These are phyloP conservation scores for Paramecium sexaurelia DNA, from an alignment of 73 alveolate species.

Conservation along the genomic window DNA sequence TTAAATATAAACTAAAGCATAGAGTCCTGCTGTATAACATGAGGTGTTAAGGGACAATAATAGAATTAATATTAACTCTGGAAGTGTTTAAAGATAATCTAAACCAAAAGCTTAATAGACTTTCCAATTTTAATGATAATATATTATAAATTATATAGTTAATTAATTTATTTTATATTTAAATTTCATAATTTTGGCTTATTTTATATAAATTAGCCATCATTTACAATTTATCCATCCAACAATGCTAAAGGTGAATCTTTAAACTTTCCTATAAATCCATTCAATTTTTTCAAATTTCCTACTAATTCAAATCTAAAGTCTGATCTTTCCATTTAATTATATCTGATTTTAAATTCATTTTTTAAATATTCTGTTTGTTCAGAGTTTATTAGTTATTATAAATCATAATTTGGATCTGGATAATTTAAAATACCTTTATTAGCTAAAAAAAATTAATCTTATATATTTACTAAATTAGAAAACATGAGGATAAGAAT, in stretches of 20 bases:
- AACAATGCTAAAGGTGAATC: background rate
- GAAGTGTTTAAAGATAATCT: conserved; percentile 23
- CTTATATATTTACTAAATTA: background rate
- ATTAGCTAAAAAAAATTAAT: background rate
- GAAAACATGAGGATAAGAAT: background rate
- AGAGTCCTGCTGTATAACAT: conserved; percentile 26
- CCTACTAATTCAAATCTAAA: background rate
- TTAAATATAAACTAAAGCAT: conserved; percentile 16
- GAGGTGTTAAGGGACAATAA: conserved; percentile 28
- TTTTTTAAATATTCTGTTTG: background rate
- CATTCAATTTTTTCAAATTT: background rate
- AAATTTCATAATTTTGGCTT: background rate
- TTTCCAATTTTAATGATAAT: conserved; percentile 16
- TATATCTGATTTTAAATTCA: background rate
- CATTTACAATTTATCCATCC: background rate
- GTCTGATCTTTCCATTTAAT: background rate
- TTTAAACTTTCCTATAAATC: background rate
- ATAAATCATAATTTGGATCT: background rate
- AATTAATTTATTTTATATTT: background rate
- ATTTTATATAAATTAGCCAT: background rate
- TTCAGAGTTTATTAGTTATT: background rate
- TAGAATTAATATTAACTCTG: background rate
- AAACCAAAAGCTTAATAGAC: background rate
- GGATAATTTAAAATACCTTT: background rate
- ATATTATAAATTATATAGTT: background rate